These are phyloP conservation scores for Ilyonectria sp. DNA, from an alignment of 2,329 filamentous ascomycete species.

Conservation along the genomic window DNA sequence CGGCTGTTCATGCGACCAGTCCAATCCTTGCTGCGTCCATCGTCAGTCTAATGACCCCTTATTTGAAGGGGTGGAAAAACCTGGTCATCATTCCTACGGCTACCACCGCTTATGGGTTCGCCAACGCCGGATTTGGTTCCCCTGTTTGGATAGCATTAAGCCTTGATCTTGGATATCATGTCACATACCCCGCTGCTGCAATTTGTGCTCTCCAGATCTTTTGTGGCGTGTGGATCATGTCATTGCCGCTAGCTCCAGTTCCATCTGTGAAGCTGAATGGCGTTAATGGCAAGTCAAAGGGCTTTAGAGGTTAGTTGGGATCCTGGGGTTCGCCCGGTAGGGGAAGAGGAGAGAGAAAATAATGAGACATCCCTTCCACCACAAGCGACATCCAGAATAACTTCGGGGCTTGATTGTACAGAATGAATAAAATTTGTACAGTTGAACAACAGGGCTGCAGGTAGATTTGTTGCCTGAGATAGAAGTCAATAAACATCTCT, in stretches of 20 bases:
- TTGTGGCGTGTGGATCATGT: conserved; percentile 13
- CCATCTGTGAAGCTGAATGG: neutral
- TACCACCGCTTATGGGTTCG: conserved; percentile 9
- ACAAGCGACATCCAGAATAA: too few species aligned
- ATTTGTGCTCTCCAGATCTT: neutral
- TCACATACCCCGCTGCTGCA: conserved; percentile 5
- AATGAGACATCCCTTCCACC: too few species aligned
- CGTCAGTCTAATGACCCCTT: conserved; percentile 1
- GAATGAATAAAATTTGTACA: too few species aligned
- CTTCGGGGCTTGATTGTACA: too few species aligned
- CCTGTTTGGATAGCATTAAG: conserved; percentile 15
- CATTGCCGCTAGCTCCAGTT: neutral
- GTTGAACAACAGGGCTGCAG: too few species aligned
- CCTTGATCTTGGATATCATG: conserved; percentile 11
- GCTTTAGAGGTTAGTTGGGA: neutral
- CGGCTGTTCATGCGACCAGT: conserved; percentile 12
- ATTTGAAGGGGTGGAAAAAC: conserved; percentile 5
- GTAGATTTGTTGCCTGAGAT: too few species aligned
- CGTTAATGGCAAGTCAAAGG: neutral
- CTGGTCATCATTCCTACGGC: neutral
- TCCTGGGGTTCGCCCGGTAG: neutral
- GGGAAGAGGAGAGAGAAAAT: neutral
- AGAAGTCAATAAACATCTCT: too few species aligned
- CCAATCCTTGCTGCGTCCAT: conserved; percentile 12
- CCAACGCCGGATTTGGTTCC: conserved; percentile 13